Percentiles rank a stretch among this genome's conserved stretches.
These are phyloP conservation scores for Leccinum pachyderme DNA, from an alignment of 1,284 basidiomycete species.

Conservation along the genomic window DNA sequence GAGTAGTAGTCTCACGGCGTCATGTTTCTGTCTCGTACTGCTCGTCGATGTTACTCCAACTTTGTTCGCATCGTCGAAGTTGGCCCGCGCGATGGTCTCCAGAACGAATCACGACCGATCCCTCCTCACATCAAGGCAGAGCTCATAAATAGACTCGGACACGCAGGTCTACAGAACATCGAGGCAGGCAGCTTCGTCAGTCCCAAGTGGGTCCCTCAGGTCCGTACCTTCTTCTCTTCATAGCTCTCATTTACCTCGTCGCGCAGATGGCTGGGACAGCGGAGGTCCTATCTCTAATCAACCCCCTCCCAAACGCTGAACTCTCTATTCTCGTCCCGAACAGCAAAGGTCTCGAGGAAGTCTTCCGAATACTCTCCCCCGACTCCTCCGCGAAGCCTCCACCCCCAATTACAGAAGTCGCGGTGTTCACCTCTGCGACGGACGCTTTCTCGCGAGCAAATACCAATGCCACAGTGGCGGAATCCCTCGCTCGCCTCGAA, in stretches of 20 bases:
- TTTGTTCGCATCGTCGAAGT: slow-evolving; percentile 78
- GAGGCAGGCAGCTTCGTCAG: slow-evolving; percentile 93
- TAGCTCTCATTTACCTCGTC: too few relatives aligned
- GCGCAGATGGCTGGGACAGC: slow-evolving; percentile 82
- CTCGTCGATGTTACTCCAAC: slow-evolving; percentile 15
- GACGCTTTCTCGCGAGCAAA: slow-evolving; percentile 88
- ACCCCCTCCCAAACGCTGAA: slow-evolving; percentile 53
- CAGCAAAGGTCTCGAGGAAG: slow-evolving; percentile 68
- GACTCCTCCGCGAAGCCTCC: slow-evolving; percentile 29
- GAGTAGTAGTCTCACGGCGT: slow-evolving; percentile 46
- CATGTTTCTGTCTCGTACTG: slow-evolving; percentile 14
- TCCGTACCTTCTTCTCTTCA: slow-evolving; percentile 34
- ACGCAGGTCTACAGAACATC: slow-evolving; percentile 71
- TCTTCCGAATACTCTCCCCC: slow-evolving; percentile 52
- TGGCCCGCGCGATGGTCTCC: slow-evolving; percentile 89
- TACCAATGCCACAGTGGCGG: slow-evolving; percentile 74
- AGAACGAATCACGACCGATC: slow-evolving; percentile 83
- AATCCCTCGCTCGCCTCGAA: slow-evolving; percentile 68
- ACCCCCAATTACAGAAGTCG: slow-evolving; percentile 77
- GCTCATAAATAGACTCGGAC: slow-evolving; percentile 74
- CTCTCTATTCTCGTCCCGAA: slow-evolving; percentile 91
- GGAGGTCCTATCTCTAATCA: slow-evolving; percentile 62
- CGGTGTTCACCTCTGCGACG: slow-evolving; percentile 88
- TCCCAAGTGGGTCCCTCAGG: slow-evolving; percentile 92
- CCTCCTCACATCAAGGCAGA: slow-evolving; percentile 77